Conservation (phyloP, 108 stramenopile genomes). For the Epipyxis sp. region DNA sequence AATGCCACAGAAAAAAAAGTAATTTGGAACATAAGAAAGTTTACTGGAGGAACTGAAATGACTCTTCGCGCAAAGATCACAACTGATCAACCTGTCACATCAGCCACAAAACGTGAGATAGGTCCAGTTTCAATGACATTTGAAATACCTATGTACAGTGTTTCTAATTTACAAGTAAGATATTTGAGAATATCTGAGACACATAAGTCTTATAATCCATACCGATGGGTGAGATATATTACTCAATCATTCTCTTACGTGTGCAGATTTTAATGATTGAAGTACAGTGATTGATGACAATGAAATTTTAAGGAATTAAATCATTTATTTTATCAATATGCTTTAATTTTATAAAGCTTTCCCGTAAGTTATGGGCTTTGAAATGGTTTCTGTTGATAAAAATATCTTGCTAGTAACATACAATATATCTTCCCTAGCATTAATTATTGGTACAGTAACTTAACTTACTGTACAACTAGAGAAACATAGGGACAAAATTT, state of each 20-base stretch:
- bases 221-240: conserved; percentile 99
- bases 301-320: no score
- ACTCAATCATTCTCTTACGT: conserved; percentile 94
- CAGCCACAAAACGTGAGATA: conserved; percentile 77
- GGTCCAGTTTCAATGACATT: conserved; percentile 95
- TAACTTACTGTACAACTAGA: no score
- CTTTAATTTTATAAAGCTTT: no score
- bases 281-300: no score
- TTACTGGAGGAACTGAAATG: conserved; percentile 89
- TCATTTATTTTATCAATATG: no score
- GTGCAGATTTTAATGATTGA: conserved; percentile 73
- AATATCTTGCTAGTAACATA: no score
- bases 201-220: conserved; percentile 92
- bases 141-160: conserved; percentile 99
- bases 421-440: no score
- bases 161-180: conserved; percentile 90
- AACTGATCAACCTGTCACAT: conserved; percentile 68
- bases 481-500: no score
- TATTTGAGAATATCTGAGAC: conserved; percentile 94
- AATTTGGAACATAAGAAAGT: conserved; percentile 92
- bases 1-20: conserved; percentile 70
- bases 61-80: conserved; percentile 81
- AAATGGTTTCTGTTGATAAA: no score
- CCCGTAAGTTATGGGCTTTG: no score
- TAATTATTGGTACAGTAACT: no score